These are phyloP conservation scores for Eimeria brunetti DNA, from an alignment of 169 alveolate genomes.

Conservation along the genomic window DNA sequence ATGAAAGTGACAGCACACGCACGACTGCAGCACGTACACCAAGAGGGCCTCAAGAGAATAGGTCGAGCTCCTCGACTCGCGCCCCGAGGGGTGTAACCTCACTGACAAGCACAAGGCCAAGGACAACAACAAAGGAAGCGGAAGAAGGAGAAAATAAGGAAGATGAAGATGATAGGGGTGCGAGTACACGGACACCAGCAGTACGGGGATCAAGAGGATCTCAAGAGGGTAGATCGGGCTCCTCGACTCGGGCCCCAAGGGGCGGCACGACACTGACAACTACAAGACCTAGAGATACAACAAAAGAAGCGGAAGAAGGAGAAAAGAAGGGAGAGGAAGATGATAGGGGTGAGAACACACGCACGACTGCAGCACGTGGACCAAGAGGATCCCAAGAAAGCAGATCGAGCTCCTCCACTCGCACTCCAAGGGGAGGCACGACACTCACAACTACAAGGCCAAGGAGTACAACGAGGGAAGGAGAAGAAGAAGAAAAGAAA, in stretches of 20 bases:
- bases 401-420: background rate
- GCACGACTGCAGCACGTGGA: background rate
- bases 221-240: background rate
- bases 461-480: background rate
- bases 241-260: background rate
- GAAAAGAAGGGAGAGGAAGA: background rate
- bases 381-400: background rate
- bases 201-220: background rate
- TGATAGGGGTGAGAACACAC: background rate
- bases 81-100: conserved; percentile 24
- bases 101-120: background rate
- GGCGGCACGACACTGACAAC: conserved; percentile 6
- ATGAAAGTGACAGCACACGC: background rate
- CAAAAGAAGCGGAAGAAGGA: background rate
- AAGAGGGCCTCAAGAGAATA: background rate
- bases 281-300: background rate
- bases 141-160: background rate
- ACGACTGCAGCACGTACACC: background rate
- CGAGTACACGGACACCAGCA: background rate
- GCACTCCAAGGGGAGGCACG: conserved; percentile 12
- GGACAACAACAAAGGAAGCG: background rate
- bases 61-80: conserved; percentile 12
- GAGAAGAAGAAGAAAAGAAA: background rate
- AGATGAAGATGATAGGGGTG: background rate
- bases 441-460: conserved; percentile 1